These are phyloP conservation scores for Xylaria arbuscula DNA, from an alignment of 2,329 filamentous ascomycete genomes.

Conservation along the genomic window DNA sequence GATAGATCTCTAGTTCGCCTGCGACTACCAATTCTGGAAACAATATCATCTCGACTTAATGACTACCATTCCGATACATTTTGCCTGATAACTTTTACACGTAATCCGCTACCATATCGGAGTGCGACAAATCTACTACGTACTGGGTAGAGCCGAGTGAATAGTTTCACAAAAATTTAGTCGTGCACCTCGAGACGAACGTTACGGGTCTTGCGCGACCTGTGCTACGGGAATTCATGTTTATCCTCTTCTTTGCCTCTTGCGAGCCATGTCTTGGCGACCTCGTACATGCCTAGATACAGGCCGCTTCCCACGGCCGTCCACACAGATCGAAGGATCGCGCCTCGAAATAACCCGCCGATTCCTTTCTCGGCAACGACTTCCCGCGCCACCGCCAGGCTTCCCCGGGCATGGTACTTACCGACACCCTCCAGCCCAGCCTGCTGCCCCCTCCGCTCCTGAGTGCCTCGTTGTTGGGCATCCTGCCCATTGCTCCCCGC, in stretches of 20 bases:
- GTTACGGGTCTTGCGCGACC: not conserved
- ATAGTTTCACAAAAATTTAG: slow-evolving; percentile 13
- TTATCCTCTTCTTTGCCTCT: slow-evolving; percentile 58
- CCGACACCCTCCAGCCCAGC: slow-evolving; percentile 45
- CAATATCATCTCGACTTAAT: not conserved
- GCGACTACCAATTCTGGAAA: not conserved
- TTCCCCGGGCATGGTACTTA: slow-evolving; percentile 46
- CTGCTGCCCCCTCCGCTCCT: slow-evolving; percentile 46
- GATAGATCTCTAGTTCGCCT: slow-evolving; percentile 6
- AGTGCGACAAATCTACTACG: not conserved
- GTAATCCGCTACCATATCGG: not conserved
- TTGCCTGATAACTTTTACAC: slow-evolving; percentile 3
- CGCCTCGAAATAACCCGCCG: slow-evolving; percentile 81
- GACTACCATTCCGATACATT: slow-evolving; percentile 9
- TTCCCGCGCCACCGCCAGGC: slow-evolving; percentile 70
- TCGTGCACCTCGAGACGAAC: not conserved
- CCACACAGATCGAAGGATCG: slow-evolving; percentile 78
- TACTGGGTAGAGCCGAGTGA: slow-evolving; percentile 3
- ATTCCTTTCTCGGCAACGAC: slow-evolving; percentile 75
- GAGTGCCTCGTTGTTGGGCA: slow-evolving; percentile 43
- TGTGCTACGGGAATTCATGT: slow-evolving; percentile 35
- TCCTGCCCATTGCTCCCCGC: slow-evolving; percentile 41
- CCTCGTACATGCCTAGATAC: slow-evolving; percentile 89
- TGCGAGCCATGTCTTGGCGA: slow-evolving; percentile 73
- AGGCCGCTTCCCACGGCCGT: slow-evolving; percentile 84